These are phyloP conservation scores for Medicago ruthenica DNA, from an alignment of 306 rosid genomes.

Conservation along the genomic window DNA sequence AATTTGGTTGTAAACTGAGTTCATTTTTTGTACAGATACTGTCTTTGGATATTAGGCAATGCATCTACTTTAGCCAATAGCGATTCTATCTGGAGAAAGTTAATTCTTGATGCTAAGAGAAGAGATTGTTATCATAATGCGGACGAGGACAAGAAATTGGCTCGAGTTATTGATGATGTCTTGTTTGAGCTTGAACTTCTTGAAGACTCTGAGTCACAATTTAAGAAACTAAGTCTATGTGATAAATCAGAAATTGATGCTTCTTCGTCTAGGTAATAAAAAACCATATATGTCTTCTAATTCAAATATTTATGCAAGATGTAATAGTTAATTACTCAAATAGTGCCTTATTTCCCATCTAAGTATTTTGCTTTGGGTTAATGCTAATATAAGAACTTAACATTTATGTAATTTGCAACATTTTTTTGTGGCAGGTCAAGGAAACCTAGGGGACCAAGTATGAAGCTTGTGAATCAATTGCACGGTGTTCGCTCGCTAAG, in stretches of 20 bases:
- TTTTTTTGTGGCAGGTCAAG: neutral
- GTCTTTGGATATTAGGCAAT: slow-evolving; percentile 66
- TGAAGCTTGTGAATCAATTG: neutral
- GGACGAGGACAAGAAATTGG: slow-evolving; percentile 53
- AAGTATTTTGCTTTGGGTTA: neutral
- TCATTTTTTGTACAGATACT: slow-evolving; percentile 36
- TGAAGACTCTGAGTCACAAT: neutral
- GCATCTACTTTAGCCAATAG: slow-evolving; percentile 49
- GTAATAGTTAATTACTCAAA: too few species aligned
- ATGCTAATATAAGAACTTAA: neutral
- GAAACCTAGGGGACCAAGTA: neutral
- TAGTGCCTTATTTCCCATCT: too few species aligned
- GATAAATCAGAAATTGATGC: slow-evolving; percentile 4
- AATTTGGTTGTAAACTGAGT: neutral
- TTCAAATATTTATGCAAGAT: neutral
- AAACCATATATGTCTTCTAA: neutral
- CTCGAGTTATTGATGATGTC: slow-evolving; percentile 39
- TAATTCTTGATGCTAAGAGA: slow-evolving; percentile 53
- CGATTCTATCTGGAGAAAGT: slow-evolving; percentile 49
- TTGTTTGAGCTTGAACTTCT: slow-evolving; percentile 39
- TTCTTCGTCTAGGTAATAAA: slow-evolving; percentile 23
- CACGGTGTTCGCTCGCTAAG: neutral
- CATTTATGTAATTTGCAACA: neutral
- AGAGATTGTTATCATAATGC: slow-evolving; percentile 55
- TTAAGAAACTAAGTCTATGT: slow-evolving; percentile 35